Conservation (phyloP, 345 rosid genomes). For the Populus simonii region DNA sequence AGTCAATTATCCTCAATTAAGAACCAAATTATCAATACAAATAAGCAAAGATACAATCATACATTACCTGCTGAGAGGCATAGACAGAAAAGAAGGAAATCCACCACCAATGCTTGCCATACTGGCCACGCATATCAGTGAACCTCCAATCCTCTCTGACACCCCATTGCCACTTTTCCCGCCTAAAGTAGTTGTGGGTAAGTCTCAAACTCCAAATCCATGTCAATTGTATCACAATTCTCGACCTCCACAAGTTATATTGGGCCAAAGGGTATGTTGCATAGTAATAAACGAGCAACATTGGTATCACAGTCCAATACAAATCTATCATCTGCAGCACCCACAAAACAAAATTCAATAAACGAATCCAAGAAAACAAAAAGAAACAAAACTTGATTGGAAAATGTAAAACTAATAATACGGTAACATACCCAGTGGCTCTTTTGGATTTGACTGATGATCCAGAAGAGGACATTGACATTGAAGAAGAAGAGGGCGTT, state of each 20-base stretch:
- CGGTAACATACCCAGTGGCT: conserved; percentile 73
- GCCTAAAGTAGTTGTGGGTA: conserved; percentile 82
- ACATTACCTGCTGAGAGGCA: conserved; percentile 75
- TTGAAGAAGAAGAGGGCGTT: conserved; percentile 85
- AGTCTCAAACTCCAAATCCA: conserved; percentile 88
- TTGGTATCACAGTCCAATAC: conserved; percentile 93
- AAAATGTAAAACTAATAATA: neutral
- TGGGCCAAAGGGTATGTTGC: conserved; percentile 64
- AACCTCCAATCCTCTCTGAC: conserved; percentile 98
- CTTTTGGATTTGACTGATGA: conserved; percentile 60
- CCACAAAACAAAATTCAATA: neutral
- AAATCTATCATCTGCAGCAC: conserved; percentile 75
- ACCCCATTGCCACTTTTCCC: conserved; percentile 97
- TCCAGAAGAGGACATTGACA: conserved; percentile 89
- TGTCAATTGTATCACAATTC: conserved; percentile 48
- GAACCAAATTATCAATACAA: neutral
- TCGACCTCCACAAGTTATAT: conserved; percentile 67
- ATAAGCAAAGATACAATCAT: neutral
- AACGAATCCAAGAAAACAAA: neutral
- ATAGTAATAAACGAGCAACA: conserved; percentile 73
- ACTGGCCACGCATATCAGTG: conserved; percentile 69
- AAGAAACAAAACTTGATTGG: neutral
- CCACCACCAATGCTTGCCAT: conserved; percentile 95
- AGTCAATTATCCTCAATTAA: neutral
- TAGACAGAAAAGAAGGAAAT: conserved; percentile 84